Evolutionary conservation across 257 asterid species (phyloP).

Genomic region (Capsicum rhomboideum): DNA sequence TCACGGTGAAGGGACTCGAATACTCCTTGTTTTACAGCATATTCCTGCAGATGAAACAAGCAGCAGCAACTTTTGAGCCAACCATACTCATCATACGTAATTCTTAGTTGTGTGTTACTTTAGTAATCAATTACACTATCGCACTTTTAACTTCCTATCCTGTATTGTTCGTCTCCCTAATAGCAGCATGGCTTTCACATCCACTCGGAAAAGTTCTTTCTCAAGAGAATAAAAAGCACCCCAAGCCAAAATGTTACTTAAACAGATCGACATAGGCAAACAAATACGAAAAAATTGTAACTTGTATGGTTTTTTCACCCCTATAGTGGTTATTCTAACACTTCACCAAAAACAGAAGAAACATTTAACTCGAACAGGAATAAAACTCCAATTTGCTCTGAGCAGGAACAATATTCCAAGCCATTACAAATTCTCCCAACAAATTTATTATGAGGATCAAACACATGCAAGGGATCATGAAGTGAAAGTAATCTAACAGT

Average conservation of each 20-base stretch:
- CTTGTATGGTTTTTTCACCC: background rate
- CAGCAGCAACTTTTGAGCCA: slow-evolving; percentile 6
- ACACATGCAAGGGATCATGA: background rate
- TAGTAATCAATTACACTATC: background rate
- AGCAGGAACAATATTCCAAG: background rate
- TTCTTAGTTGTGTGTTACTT: too few relatives aligned
- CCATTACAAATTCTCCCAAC: too few relatives aligned
- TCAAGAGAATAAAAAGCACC: too few relatives aligned
- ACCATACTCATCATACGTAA: background rate
- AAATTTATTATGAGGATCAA: background rate
- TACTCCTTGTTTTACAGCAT: slow-evolving; percentile 35
- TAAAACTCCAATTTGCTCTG: background rate
- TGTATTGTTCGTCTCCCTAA: background rate
- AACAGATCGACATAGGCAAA: background rate
- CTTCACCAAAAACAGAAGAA: background rate
- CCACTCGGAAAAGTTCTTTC: background rate
- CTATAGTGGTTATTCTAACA: background rate
- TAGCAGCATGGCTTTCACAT: background rate
- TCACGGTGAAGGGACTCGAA: slow-evolving; percentile 42
- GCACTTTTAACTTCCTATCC: background rate
- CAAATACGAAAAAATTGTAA: background rate
- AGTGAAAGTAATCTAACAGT: background rate
- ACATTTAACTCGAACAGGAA: background rate
- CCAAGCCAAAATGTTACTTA: background rate
- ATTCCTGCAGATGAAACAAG: slow-evolving; percentile 13